Percentiles rank a stretch among this genome's conserved stretches.
Conservation (phyloP, 805 yeast species). For the Yarrowia bubula region DNA sequence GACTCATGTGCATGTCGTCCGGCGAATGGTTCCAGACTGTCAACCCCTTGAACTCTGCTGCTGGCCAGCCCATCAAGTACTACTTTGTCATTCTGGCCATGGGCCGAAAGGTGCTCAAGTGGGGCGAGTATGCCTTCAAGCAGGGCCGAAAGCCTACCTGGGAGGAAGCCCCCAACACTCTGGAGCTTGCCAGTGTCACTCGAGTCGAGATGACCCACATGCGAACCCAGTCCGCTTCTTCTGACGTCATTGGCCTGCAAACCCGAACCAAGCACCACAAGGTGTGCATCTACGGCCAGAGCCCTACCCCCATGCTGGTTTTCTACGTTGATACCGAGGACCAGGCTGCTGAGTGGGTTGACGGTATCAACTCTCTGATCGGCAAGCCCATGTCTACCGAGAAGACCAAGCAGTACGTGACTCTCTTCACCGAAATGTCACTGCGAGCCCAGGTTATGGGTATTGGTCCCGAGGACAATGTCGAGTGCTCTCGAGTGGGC, state of each 20-base stretch:
- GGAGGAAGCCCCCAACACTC: constrained; percentile 37
- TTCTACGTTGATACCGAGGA: constrained; percentile 72
- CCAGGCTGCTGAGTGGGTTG: constrained; percentile 70
- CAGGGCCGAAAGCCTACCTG: constrained; percentile 52
- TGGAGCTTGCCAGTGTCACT: constrained; percentile 39
- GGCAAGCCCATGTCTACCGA: constrained; percentile 43
- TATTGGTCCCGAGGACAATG: constrained; percentile 37
- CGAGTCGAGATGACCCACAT: constrained; percentile 51
- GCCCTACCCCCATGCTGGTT: constrained; percentile 43
- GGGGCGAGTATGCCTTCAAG: constrained; percentile 55
- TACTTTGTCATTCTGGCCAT: constrained; percentile 65
- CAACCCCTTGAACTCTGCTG: constrained; percentile 14
- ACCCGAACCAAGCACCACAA: constrained; percentile 59
- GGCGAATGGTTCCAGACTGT: constrained; percentile 76
- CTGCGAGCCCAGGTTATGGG: constrained; percentile 51
- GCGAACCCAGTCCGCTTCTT: constrained; percentile 1
- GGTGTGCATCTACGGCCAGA: constrained; percentile 49
- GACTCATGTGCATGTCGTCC: constrained; percentile 64
- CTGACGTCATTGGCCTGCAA: constrained; percentile 53
- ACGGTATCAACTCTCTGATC: constrained; percentile 61
- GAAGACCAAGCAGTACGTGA: constrained; percentile 48
- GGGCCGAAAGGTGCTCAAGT: constrained; percentile 58
- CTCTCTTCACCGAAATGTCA: constrained; percentile 47
- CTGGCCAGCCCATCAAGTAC: constrained; percentile 12
- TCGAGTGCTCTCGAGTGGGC: constrained; percentile 17